Evolutionary conservation across 1,139 yeast genomes (phyloP).

Genomic region (Lizanozyma gosingica): DNA sequence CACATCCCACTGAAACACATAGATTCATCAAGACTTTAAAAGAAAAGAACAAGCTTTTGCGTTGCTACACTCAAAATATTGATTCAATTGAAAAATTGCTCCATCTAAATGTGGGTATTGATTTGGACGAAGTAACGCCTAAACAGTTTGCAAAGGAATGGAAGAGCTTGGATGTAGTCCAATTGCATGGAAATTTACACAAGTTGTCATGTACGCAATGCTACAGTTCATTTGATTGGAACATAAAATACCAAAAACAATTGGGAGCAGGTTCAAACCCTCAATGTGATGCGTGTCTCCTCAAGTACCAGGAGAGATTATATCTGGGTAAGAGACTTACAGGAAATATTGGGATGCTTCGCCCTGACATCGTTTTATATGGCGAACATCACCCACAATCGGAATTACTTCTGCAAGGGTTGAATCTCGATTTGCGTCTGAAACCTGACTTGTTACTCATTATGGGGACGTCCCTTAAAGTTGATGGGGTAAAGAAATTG

Average conservation of each 20-base stretch:
- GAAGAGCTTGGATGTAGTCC: slow-evolving; percentile 70
- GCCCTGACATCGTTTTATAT: slow-evolving; percentile 70
- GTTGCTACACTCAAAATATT: slow-evolving; percentile 82
- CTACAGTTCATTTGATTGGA: slow-evolving; percentile 54
- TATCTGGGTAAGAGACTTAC: slow-evolving; percentile 54
- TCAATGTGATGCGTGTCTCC: slow-evolving; percentile 51
- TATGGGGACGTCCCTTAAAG: slow-evolving; percentile 71
- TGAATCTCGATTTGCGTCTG: slow-evolving; percentile 44
- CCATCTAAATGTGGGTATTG: slow-evolving; percentile 37
- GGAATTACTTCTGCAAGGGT: slow-evolving; percentile 53
- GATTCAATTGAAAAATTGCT: slow-evolving; percentile 30
- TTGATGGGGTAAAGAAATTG: slow-evolving; percentile 60
- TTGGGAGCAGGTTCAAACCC: slow-evolving; percentile 52
- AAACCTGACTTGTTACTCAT: slow-evolving; percentile 60
- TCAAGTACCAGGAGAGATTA: slow-evolving; percentile 43
- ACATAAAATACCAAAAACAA: slow-evolving; percentile 31
- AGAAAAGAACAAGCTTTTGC: slow-evolving; percentile 55
- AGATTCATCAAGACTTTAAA: slow-evolving; percentile 59
- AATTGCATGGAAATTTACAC: slow-evolving; percentile 84
- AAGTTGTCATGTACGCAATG: slow-evolving; percentile 68
- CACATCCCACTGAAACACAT: slow-evolving; percentile 81
- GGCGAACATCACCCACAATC: slow-evolving; percentile 77
- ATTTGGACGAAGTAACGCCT: slow-evolving; percentile 20
- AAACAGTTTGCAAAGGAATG: slow-evolving; percentile 32
- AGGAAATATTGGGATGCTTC: slow-evolving; percentile 50